Percentiles rank a stretch among this genome's conserved stretches.
These are phyloP conservation scores for Knufia petricola DNA, from an alignment of 2,329 filamentous ascomycete species.

Conservation along the genomic window DNA sequence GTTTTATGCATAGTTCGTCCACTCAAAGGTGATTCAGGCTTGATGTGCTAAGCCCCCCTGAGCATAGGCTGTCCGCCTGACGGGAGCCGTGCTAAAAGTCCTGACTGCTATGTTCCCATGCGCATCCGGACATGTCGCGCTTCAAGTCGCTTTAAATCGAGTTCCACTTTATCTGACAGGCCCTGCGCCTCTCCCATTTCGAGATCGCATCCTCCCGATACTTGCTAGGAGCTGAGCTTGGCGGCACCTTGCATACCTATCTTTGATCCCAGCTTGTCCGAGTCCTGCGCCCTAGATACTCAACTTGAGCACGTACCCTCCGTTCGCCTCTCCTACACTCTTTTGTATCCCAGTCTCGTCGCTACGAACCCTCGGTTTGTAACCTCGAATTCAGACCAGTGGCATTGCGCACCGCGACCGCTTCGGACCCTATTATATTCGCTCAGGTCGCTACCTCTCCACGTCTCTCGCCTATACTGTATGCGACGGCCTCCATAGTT, in stretches of 20 bases:
- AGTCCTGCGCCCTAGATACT: not conserved
- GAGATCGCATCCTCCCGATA: not conserved
- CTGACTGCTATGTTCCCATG: not conserved
- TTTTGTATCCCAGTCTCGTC: not conserved
- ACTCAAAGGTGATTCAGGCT: not conserved
- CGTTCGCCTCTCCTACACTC: conserved; percentile 1
- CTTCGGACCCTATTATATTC: not conserved
- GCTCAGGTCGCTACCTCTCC: not conserved
- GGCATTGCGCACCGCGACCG: not conserved
- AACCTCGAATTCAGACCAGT: not conserved
- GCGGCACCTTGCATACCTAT: no score
- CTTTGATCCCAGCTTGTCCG: not conserved
- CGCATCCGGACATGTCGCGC: not conserved
- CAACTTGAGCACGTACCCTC: not conserved
- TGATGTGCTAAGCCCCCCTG: conserved; percentile 2
- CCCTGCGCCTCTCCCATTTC: conserved; percentile 11
- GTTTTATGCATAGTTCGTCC: not conserved
- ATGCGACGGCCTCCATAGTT: not conserved
- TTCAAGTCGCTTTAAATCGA: not conserved
- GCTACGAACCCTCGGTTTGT: not conserved
- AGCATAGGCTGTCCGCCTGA: conserved; percentile 1
- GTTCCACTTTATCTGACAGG: conserved; percentile 6
- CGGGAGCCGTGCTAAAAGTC: not conserved
- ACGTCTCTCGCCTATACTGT: not conserved
- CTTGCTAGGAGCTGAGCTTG: not conserved